Base-by-base conservation (phyloP, 1,284 basidiomycete genomes). In the Ustilago bromivora region DNA sequence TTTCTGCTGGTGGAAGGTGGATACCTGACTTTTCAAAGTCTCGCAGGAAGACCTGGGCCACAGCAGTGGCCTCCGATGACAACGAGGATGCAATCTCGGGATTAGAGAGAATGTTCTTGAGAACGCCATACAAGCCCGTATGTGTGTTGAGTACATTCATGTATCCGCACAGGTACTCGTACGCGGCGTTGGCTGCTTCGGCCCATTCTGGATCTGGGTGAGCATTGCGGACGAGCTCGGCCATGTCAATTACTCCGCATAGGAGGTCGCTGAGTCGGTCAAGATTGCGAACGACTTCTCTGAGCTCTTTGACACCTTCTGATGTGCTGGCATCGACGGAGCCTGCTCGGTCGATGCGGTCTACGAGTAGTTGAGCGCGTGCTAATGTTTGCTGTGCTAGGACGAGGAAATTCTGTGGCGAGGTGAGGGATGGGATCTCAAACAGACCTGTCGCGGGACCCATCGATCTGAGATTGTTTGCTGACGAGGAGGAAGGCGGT, bases 1-100 rank as follows among this genome's bases (percentile, higher is more conserved):
- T 90, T 78, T 94, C 89, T 2, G 89, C 88, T 0, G 92, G 90
- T 9, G 95, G 92, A 5, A 98, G 89, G 85, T 96, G 91, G 78
- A 99, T 97, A 0, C 95, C 96, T 8, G 95, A 97, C 86, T 96
- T 96, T 85, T 98, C 94, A 87, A 99, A 99, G 88, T 99, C 97
- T 57, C 93, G 90, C 89, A 95, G 92, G 87, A 98, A 98, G 73
- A 96, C 95, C 28, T 93, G 89, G 19, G 96, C 95, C 2, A 97
- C 95, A 52, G 81, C 89, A 82, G 69, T 84, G 47, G 86, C 87
- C 36, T 86, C 84, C 6, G 64, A 49, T 61, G 86, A 65, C 76
- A 87, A 56, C 82, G 77, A 23, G 78, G 87, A 41, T 73, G 74
- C 46, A 76, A 84, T 57, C 32, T 87, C 57, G 43, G 69, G 36